Base-by-base conservation (phyloP, 441 rosid species). In the Croton setiger region DNA sequence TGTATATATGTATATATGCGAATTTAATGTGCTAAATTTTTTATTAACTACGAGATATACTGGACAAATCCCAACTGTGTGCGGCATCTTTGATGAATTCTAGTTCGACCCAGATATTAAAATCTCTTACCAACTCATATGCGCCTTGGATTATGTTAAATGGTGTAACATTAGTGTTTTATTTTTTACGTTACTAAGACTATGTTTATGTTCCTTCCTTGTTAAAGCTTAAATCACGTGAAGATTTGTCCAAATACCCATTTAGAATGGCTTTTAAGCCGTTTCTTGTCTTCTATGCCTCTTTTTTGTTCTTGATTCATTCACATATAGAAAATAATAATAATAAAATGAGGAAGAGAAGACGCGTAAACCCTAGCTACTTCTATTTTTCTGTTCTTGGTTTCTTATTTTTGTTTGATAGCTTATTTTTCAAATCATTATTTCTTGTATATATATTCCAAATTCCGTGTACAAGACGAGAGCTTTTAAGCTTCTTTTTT, bases 221-320 rank as follows among this genome's bases (percentile, higher is more conserved):
- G 27, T 56, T 14, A 56, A 60, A 52, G 78, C 80, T 56, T 47
- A 68, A 52, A 74, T 77, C 81, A 74, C 79, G 80, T 78, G 82
- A 76, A 44, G 15, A 44, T 33, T 13, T 65, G 62, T 59, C 51
- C 4, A 66, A 43, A 66, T 0, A 55, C n/a, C 4, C 33, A 4
- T 20, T 17, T 56, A 11, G 21, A n/a, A 7, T 63, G 0, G 14
- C 71, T 47, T 60, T 66, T 45, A 20, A 66, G 77, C 79, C 70
- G 76, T 78, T 76, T 71, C 65, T 31, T 13, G 37, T 54, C 76
- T 69, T n/a, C n/a, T n/a, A n/a, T n/a, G n/a, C n/a, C n/a, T 65
- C 17, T 15, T 45, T 54, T 37, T 52, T 56, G 23, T 39, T 39
- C 43, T 9, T 39, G 31, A n/a, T 13, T 18, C 0, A 4, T 17